Base-by-base conservation (phyloP, 2,329 filamentous ascomycete species). In the Aspergillus alliaceus region DNA sequence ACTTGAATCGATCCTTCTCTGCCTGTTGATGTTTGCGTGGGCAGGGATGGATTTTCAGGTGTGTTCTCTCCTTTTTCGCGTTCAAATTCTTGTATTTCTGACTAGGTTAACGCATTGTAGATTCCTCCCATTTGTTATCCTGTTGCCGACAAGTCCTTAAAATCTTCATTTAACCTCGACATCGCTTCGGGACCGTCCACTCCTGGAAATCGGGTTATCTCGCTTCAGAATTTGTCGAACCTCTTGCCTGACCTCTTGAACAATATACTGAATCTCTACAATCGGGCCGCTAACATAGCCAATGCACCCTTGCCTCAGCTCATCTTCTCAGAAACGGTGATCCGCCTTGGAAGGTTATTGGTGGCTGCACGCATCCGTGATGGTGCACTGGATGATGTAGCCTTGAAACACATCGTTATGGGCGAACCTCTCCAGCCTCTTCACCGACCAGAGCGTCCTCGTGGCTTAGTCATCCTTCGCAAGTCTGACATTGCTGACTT, bases 21-120 rank as follows among this genome's bases (percentile, higher is more conserved):
- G 89, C 68, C 82, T 98, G 64, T 70, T 98, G 39, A 84, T 98
- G 66, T 86, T 96, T 60, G 90, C 87, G 29, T 96, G 92, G 90
- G 85, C 88, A 34, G 89, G 88, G 4, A 81, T 93, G 66, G 90
- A 95, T 68, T 98, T 98, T 53, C 73, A 77, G 66, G 74, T 75
- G 64, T 51, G 64, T 56, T 40, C 6, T 37, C 31, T 29, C 14
- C 14, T 29, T 24, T 29, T 37, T 48, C 32, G 25, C 15, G n/a
- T n/a, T n/a, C n/a, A n/a, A n/a, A n/a, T n/a, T n/a, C n/a, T n/a
- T n/a, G n/a, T n/a, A n/a, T n/a, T n/a, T n/a, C n/a, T n/a, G n/a
- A n/a, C n/a, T n/a, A n/a, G n/a, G n/a, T 57, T 66, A 58, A 64
- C 55, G 37, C 49, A n/a, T 29, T 18, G 37, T 60, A 83, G 79